Evolutionary conservation across 495 filamentous ascomycete species (phyloP), one percentile per base, ranked within the genome.

Genomic region (Aspergillus asperescens): DNA sequence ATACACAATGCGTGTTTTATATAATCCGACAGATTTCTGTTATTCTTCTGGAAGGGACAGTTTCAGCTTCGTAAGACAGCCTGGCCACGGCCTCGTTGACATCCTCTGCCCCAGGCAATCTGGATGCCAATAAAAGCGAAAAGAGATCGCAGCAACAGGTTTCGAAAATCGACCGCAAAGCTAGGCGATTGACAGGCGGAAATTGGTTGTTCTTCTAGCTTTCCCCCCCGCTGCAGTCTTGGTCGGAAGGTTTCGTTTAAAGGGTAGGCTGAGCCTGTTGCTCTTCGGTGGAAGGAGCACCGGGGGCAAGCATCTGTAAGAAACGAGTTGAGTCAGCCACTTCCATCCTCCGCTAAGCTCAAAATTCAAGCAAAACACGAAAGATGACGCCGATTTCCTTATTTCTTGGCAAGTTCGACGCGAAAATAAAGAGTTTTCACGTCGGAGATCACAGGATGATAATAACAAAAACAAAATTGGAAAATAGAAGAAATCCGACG

Each of bases 231-330:
- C 39, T 58, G 52, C 56, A 47, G 54, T 48, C 55, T 58, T 52
- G 57, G 50, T 49, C 62, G 63, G 37, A n/a, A 27, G 24, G 53
- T 58, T 63, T 62, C 61, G 57, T 70, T 72, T 73, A 77, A 61
- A 75, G 62, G 52, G 69, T 59, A 46, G 68, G 64, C 60, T 74
- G 67, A 41, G 68, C 60, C 51, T 64, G 50, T 52, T 72, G 56
- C 60, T 74, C 59, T 50, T 70, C 64, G 34, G 67, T 57, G 43
- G 60, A 28, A 29, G 61, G 51, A 28, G 51, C 46, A 46, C 73
- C 75, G 41, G 74, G 73, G 43, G 73, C 68, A 61, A 77, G 73
- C 70, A 77, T 73, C 75, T 77, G 42, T 23, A 58, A 46, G n/a
- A 34, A 20, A 7, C 46, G 28, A 18, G 25, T 25, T 13, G 29